Percentiles rank a stretch among this genome's conserved stretches.
phyloP scores from a whole-genome alignment of 1,284 basidiomycete species.

The Pseudozyma hubeiensis region DNA sequence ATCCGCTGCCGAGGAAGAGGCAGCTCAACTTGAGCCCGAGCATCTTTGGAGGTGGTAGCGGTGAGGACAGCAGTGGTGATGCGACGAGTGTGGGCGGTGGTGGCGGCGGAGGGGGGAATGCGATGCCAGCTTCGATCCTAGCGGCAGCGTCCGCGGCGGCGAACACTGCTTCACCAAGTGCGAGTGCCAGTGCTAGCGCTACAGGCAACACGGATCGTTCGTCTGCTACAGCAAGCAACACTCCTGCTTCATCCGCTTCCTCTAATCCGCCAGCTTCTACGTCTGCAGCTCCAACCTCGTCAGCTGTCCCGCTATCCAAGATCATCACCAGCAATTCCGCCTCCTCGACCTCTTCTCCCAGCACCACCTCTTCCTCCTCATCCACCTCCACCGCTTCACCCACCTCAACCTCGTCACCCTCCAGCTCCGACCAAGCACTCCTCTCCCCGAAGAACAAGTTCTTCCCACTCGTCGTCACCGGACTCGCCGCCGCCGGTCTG shows the following conservation, averaged over 20 bases:
- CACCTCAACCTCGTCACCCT: background rate
- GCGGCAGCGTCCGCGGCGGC: slow-evolving; percentile 9
- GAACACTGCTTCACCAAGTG: background rate
- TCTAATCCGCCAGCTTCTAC: background rate
- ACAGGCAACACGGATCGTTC: slow-evolving; percentile 8
- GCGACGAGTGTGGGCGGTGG: background rate
- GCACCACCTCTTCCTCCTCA: no score
- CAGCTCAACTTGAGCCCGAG: slow-evolving; percentile 15
- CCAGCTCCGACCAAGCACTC: background rate
- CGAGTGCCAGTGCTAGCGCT: background rate
- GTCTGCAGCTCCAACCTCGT: background rate
- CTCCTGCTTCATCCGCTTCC: slow-evolving; percentile 1
- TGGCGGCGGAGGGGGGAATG: slow-evolving; percentile 10
- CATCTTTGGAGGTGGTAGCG: background rate
- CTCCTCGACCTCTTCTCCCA: background rate
- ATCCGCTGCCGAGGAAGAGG: slow-evolving; percentile 29
- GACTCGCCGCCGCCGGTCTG: slow-evolving; percentile 24
- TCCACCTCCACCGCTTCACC: background rate
- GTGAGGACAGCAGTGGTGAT: background rate
- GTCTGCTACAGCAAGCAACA: background rate
- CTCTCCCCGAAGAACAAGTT: slow-evolving; percentile 41
- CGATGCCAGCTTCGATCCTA: slow-evolving; percentile 16
- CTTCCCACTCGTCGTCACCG: slow-evolving; percentile 50
- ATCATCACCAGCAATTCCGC: slow-evolving; percentile 6
- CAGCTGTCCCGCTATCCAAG: slow-evolving; percentile 9